Percentiles rank a stretch among this genome's conserved stretches.
Conservation (phyloP, 768 basidiomycete species). For the Kwoniella shandongensis region DNA sequence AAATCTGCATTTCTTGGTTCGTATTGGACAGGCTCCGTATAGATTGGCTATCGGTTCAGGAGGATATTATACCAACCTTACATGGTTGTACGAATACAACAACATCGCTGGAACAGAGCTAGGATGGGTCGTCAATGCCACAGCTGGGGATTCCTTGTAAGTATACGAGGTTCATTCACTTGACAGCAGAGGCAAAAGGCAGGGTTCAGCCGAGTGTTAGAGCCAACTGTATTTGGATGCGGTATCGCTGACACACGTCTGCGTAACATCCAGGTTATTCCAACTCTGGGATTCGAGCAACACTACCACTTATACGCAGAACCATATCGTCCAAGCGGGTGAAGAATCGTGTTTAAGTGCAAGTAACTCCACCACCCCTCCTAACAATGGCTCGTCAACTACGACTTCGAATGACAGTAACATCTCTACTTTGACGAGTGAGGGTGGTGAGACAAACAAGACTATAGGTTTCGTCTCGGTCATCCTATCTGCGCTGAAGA, state of each 20-base stretch:
- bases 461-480: no score
- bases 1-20: background rate
- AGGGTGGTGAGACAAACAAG: no score
- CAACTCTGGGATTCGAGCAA: constrained; percentile 18
- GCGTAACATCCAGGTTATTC: constrained; percentile 17
- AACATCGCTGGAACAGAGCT: constrained; percentile 9
- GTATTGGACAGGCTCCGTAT: constrained; percentile 8
- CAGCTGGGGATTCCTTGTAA: constrained; percentile 16
- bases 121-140: constrained; percentile 1
- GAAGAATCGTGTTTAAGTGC: background rate
- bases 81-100: constrained; percentile 17
- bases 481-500: no score
- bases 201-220: background rate
- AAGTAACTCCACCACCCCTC: no score
- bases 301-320: constrained; percentile 16
- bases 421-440: no score
- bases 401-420: no score
- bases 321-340: constrained; percentile 6
- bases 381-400: no score
- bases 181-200: no score
- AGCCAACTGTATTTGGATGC: constrained; percentile 1
- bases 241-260: no score
- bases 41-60: constrained; percentile 15
- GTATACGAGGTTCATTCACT: background rate
- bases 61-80: constrained; percentile 17